Conservation (phyloP, 768 basidiomycete genomes). For the Boletellus emodensis region DNA sequence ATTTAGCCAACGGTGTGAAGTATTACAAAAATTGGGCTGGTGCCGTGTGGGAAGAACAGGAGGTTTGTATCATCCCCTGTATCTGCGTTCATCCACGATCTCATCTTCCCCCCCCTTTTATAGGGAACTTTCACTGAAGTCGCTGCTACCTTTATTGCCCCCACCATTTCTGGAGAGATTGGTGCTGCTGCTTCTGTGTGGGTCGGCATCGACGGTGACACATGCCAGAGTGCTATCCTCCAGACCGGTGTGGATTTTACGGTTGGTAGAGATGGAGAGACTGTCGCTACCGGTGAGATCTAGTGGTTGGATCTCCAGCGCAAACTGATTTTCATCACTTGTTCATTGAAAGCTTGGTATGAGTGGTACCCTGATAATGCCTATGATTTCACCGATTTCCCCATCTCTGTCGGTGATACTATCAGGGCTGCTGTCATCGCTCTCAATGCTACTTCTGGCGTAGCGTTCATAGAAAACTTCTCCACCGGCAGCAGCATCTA, state of each 20-base stretch:
- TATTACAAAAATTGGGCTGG: not conserved
- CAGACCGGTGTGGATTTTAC: slow-evolving; percentile 3
- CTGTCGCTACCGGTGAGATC: too few relatives aligned
- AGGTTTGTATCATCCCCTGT: too few relatives aligned
- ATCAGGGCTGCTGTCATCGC: not conserved
- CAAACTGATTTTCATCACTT: not conserved
- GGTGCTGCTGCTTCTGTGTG: not conserved
- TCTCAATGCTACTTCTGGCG: not conserved
- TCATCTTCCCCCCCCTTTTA: not conserved
- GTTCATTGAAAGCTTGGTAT: slow-evolving; percentile 1
- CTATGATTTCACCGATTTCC: not conserved
- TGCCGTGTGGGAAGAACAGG: too few relatives aligned
- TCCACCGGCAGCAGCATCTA: not conserved
- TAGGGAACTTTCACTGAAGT: slow-evolving; percentile 5
- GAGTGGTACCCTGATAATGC: not conserved
- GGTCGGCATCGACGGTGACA: slow-evolving; percentile 4
- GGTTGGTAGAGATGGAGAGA: too few relatives aligned
- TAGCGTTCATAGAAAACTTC: not conserved
- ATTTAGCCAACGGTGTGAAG: too few relatives aligned
- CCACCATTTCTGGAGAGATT: not conserved
- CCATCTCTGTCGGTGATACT: not conserved
- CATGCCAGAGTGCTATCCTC: not conserved
- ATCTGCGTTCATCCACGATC: too few relatives aligned
- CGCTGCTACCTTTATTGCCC: slow-evolving; percentile 3
- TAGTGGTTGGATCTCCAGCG: too few relatives aligned